Evolutionary conservation across 306 rosid genomes (phyloP).

Genomic region (Chamaecrista fasciculata): DNA sequence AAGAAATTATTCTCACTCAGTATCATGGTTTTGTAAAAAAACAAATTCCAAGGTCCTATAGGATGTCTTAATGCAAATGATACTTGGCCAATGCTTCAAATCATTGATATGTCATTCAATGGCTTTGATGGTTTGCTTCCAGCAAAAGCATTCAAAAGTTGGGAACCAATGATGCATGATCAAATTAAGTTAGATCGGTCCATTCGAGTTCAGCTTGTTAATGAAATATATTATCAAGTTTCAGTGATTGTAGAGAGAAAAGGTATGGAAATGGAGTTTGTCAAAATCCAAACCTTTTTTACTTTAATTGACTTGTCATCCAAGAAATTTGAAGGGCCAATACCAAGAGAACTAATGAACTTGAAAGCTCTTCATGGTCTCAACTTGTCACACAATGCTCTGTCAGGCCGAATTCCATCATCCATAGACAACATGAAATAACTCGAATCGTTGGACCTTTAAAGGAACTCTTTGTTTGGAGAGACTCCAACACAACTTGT

Average conservation of each 20-base stretch:
- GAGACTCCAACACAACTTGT: constrained; percentile 25
- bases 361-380: constrained; percentile 8
- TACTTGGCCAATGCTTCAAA: constrained; percentile 36
- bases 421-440: constrained; percentile 19
- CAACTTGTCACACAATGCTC: constrained; percentile 40
- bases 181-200: neutral
- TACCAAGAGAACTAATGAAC: constrained; percentile 40
- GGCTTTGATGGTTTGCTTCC: constrained; percentile 35
- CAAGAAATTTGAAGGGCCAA: constrained; percentile 30
- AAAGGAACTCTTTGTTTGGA: constrained; percentile 27
- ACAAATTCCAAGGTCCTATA: constrained; percentile 26
- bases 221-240: constrained; percentile 28
- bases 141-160: neutral
- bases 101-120: constrained; percentile 42
- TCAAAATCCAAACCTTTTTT: constrained; percentile 6
- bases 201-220: neutral
- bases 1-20: constrained; percentile 21
- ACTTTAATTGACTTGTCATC: constrained; percentile 39
- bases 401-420: constrained; percentile 32
- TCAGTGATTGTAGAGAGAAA: constrained; percentile 26
- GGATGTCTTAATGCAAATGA: neutral
- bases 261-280: constrained; percentile 27
- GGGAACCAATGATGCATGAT: constrained; percentile 33
- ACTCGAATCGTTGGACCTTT: constrained; percentile 44
- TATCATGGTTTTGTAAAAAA: constrained; percentile 33